A percentile compares a stretch with the other conserved stretches of the same genome.
phyloP scores from a whole-genome alignment of 768 basidiomycete genomes.

The Tulasnella sp. region DNA sequence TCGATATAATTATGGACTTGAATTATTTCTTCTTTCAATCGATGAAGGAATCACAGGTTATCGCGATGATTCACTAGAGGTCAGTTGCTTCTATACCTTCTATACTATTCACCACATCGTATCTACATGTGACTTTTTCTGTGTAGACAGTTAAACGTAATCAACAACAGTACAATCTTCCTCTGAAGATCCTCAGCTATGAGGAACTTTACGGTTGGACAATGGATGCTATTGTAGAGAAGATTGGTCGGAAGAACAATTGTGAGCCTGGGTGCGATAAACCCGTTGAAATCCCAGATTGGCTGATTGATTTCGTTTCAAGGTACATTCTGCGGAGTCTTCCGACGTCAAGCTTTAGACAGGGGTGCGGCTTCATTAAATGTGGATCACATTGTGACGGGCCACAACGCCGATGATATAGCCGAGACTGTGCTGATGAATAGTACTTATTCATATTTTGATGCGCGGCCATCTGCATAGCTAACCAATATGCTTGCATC shows the following conservation, averaged over 20 bases:
- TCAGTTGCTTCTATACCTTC: slow-evolving; percentile 23
- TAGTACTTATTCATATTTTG: slow-evolving; percentile 41
- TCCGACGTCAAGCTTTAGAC: slow-evolving; percentile 90
- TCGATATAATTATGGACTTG: slow-evolving; percentile 82
- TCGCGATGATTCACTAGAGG: slow-evolving; percentile 93
- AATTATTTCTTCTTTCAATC: slow-evolving; percentile 86
- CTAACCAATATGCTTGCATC: neutral
- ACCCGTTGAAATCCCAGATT: neutral
- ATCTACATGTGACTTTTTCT: slow-evolving; percentile 1
- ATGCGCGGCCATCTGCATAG: too few relatives aligned
- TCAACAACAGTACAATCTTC: slow-evolving; percentile 87
- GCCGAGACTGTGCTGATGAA: slow-evolving; percentile 99
- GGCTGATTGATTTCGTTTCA: neutral
- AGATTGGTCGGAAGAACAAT: slow-evolving; percentile 93
- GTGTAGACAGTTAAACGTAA: slow-evolving; percentile 91
- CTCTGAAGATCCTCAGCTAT: slow-evolving; percentile 91
- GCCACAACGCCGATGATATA: slow-evolving; percentile 98
- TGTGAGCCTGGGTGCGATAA: slow-evolving; percentile 34
- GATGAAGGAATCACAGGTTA: slow-evolving; percentile 99
- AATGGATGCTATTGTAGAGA: slow-evolving; percentile 92
- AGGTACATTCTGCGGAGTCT: slow-evolving; percentile 94
- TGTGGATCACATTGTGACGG: slow-evolving; percentile 96
- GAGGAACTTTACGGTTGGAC: slow-evolving; percentile 98
- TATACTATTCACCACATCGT: slow-evolving; percentile 4
- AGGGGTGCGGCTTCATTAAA: slow-evolving; percentile 77